phyloP scores from a whole-genome alignment of 2,329 filamentous ascomycete genomes.

The Xylaria multiplex region DNA sequence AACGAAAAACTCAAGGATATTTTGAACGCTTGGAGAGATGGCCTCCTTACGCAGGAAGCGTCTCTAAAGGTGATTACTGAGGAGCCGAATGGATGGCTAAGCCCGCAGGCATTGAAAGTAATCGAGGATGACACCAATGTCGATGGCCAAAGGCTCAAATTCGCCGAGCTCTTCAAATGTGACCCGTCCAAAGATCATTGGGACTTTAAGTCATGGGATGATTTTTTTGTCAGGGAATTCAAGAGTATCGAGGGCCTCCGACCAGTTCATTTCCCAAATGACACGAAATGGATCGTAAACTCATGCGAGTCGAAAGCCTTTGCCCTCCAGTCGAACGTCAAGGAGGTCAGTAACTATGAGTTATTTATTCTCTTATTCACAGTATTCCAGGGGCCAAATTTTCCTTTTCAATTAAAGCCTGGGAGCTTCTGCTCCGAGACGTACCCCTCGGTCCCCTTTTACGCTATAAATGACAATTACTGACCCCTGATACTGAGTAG shows the following conservation, averaged over 20 bases:
- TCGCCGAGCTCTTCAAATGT: constrained; percentile 5
- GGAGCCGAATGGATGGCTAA: constrained; percentile 4
- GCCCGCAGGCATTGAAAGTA: not conserved
- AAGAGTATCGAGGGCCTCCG: not conserved
- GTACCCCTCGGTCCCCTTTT: too few relatives aligned
- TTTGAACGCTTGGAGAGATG: constrained; percentile 9
- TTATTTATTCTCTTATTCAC: too few relatives aligned
- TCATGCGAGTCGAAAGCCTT: constrained; percentile 25
- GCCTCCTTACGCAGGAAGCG: not conserved
- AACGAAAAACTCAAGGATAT: constrained; percentile 15
- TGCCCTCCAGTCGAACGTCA: constrained; percentile 20
- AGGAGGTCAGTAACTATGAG: not conserved
- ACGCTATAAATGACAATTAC: too few relatives aligned
- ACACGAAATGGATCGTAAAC: constrained; percentile 19
- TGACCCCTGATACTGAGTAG: too few relatives aligned
- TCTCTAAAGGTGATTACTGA: constrained; percentile 16
- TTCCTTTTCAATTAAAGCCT: too few relatives aligned
- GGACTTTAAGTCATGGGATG: constrained; percentile 12
- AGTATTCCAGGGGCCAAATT: too few relatives aligned
- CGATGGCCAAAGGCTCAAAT: constrained; percentile 6
- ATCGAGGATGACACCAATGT: constrained; percentile 11
- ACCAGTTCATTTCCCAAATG: constrained; percentile 2
- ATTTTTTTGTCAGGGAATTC: constrained; percentile 10
- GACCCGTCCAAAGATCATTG: constrained; percentile 5
- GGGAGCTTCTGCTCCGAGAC: too few relatives aligned